Base-by-base conservation (phyloP, 2,329 filamentous ascomycete species). In the Blumeriella jaapii region DNA sequence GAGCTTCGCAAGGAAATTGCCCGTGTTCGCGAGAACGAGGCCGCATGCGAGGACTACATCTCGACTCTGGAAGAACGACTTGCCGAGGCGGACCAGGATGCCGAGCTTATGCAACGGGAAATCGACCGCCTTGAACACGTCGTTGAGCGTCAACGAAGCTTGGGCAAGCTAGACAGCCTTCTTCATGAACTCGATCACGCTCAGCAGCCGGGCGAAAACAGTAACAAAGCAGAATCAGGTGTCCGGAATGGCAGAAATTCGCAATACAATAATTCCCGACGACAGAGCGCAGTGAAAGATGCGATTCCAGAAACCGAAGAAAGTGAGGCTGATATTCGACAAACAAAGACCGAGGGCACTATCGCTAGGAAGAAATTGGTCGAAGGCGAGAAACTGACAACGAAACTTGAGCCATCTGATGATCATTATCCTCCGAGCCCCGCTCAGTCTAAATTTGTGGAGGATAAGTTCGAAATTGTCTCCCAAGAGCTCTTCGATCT, bases 71-170 rank as follows among this genome's bases (percentile, higher is more conserved):
- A 98, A 56, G 91, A 96, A 61, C 81, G 89, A 14, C 71, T 98
- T 6, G 91, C 91, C 1, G 91, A 98, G 59, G 81, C 89, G 2
- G 91, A 98, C 52, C 89, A 96, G 58, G 91, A 98, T 55, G 77
- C 84, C 45, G 91, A 96, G 57, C 65, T 95, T 41, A 95, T 98
- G 89, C 86, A 94, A 57, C 83, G 89, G 22, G 91, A 98, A 54
- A 83, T 98, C 44, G 84, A 95, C 52, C 77, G 89, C 20, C 68
- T 98, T 9, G 91, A 96, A 59, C 84, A 94, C 58, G 85, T 98
- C 6, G 77, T 98, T 33, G 89, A 96, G 59, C 82, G 93, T 31
- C 91, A 98, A 59, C 74, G 91, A 40, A 95, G 87, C 56, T 73
- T 98, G 3, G 91, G 91, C 25, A 93, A 95, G 59, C 71, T 98